These are phyloP conservation scores for Nothophaeocryptopus gaeumannii DNA, from an alignment of 2,329 filamentous ascomycete genomes.

Conservation along the genomic window DNA sequence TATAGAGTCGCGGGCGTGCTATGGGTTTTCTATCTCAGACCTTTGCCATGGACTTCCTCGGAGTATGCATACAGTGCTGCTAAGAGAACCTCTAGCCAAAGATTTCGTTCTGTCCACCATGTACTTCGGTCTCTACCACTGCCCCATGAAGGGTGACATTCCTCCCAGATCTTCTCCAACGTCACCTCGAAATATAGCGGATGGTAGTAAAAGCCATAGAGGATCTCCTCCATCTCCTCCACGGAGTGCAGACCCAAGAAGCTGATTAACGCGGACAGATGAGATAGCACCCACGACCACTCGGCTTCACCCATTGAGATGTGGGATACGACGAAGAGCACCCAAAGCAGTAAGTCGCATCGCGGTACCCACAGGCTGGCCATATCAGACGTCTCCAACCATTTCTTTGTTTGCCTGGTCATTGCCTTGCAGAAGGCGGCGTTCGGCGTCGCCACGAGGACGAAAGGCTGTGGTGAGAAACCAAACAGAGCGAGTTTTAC, in stretches of 20 bases:
- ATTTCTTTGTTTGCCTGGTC: background rate
- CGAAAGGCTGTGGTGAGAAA: background rate
- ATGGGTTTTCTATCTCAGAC: too few species aligned
- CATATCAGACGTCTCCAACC: background rate
- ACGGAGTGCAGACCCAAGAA: background rate
- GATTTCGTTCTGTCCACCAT: too few species aligned
- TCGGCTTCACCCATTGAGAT: background rate
- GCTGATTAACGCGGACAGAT: background rate
- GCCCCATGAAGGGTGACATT: background rate
- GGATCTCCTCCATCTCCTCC: background rate
- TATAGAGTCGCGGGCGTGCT: too few species aligned
- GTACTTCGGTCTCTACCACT: too few species aligned
- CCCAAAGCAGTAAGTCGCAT: background rate
- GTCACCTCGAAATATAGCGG: background rate
- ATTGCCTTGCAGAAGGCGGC: constrained; percentile 2
- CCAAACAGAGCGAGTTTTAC: background rate
- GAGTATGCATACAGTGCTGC: too few species aligned
- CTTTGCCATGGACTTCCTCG: too few species aligned
- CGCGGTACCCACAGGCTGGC: background rate
- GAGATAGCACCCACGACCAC: background rate
- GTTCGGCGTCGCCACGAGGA: background rate
- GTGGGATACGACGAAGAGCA: background rate
- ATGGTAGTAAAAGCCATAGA: constrained; percentile 1
- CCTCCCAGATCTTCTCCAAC: background rate
- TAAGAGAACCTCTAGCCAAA: too few species aligned